Evolutionary conservation across 108 stramenopile genomes (phyloP).

Genomic region (Heterococcus sp.): DNA sequence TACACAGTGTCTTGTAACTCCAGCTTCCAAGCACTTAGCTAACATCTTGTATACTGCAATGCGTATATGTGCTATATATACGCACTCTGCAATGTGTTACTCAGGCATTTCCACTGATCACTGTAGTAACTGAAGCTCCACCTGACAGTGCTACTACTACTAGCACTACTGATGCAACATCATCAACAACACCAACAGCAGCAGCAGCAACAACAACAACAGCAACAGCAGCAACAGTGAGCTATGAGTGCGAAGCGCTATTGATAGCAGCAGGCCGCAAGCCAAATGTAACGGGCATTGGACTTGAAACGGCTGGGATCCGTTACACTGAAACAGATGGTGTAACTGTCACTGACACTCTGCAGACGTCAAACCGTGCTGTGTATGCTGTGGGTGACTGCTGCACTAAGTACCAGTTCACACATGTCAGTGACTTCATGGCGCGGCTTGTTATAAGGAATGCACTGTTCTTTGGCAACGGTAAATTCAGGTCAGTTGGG

Average conservation of each 20-base stretch:
- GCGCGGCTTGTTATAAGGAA: constrained; percentile 89
- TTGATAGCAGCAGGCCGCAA: constrained; percentile 80
- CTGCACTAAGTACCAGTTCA: constrained; percentile 78
- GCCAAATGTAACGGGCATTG: constrained; percentile 82
- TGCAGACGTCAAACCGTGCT: constrained; percentile 71
- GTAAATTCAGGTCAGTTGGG: constrained; percentile 41
- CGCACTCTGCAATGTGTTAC: no score
- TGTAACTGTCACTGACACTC: constrained; percentile 71
- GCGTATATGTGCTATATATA: no score
- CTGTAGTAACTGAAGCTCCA: no score
- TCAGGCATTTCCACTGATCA: no score
- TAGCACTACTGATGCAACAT: no score
- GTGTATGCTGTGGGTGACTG: constrained; percentile 90
- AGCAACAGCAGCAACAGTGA: no score
- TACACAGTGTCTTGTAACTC: no score
- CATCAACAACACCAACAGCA: no score
- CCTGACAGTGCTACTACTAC: no score
- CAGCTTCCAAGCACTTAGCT: no score
- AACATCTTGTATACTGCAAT: no score
- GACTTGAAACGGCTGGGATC: constrained; percentile 78
- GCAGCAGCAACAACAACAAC: no score
- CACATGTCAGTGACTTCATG: constrained; percentile 85
- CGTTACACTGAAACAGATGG: constrained; percentile 60
- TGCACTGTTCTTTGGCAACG: constrained; percentile 63
- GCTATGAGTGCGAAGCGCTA: constrained; percentile 73